Evolutionary conservation across 1,284 basidiomycete genomes (phyloP).

Genomic region (Pholiota adiposa): DNA sequence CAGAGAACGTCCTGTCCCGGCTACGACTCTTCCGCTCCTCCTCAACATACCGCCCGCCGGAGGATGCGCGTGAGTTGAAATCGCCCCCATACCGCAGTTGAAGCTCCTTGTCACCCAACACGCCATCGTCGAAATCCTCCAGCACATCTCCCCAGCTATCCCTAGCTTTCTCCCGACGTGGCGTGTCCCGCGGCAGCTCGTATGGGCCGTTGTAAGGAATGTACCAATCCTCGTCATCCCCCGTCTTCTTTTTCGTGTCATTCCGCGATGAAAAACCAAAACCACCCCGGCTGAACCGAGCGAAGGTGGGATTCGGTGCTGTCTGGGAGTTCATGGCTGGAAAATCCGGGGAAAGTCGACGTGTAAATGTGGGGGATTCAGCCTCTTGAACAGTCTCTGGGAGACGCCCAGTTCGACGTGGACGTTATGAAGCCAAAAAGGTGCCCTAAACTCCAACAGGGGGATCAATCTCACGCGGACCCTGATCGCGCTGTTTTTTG

Average conservation of each 20-base stretch:
- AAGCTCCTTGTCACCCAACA: slow-evolving; percentile 30
- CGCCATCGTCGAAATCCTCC: slow-evolving; percentile 32
- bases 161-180: slow-evolving; percentile 33
- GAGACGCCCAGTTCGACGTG: background rate
- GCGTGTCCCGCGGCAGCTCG: slow-evolving; percentile 43
- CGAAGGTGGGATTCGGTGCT: slow-evolving; percentile 10
- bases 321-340: slow-evolving; percentile 17
- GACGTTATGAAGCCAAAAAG: slow-evolving; percentile 3
- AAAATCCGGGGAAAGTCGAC: background rate
- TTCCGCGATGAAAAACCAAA: slow-evolving; percentile 19
- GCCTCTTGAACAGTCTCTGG: background rate
- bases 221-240: slow-evolving; percentile 56
- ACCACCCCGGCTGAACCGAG: slow-evolving; percentile 17
- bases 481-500: slow-evolving; percentile 6
- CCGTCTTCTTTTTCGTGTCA: slow-evolving; percentile 15
- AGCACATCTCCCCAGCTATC: slow-evolving; percentile 57
- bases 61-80: slow-evolving; percentile 10
- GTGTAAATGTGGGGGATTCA: background rate
- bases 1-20: slow-evolving; percentile 35
- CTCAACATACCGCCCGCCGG: slow-evolving; percentile 18
- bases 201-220: slow-evolving; percentile 67
- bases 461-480: slow-evolving; percentile 13
- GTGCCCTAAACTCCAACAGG: slow-evolving; percentile 5
- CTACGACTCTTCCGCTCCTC: slow-evolving; percentile 19
- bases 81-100: slow-evolving; percentile 31